Evolutionary conservation across 2,329 filamentous ascomycete species (phyloP).

Genomic region (Fusarium subglutinans): DNA sequence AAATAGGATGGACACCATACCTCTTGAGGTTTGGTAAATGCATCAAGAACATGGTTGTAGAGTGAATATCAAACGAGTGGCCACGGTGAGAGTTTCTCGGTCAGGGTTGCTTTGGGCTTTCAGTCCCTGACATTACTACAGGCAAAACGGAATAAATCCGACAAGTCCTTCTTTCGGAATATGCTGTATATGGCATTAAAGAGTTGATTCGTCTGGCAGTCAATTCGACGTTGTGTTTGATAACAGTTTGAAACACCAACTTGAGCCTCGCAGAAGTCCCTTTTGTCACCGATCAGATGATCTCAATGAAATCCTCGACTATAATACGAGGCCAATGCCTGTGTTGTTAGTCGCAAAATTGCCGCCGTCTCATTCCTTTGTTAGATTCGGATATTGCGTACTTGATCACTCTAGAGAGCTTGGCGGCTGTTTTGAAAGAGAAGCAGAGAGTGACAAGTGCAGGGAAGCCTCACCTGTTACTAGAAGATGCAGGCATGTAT

Average conservation of each 20-base stretch:
- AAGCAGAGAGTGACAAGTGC: not conserved
- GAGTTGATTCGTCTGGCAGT: not conserved
- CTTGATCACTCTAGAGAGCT: not conserved
- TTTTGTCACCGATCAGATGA: not conserved
- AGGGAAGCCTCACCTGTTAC: not conserved
- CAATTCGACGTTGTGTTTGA: not conserved
- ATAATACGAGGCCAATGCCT: not conserved
- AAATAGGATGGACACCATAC: slow-evolving; percentile 38
- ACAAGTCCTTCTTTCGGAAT: not conserved
- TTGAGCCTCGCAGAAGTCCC: not conserved
- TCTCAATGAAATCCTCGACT: not conserved
- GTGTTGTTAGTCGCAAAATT: not conserved
- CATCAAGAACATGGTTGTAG: not conserved
- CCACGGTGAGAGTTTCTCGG: not conserved
- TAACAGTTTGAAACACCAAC: not conserved
- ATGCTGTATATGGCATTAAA: not conserved
- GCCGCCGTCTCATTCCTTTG: not conserved
- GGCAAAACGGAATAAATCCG: not conserved
- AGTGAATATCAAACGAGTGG: slow-evolving; percentile 40
- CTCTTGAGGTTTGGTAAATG: slow-evolving; percentile 22
- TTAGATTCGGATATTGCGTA: not conserved
- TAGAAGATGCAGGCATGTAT: not conserved
- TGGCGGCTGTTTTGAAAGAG: not conserved
- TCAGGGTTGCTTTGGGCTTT: not conserved
- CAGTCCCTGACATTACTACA: not conserved